These are phyloP conservation scores for Spatholobus suberectus DNA, from an alignment of 306 rosid genomes.

Conservation along the genomic window DNA sequence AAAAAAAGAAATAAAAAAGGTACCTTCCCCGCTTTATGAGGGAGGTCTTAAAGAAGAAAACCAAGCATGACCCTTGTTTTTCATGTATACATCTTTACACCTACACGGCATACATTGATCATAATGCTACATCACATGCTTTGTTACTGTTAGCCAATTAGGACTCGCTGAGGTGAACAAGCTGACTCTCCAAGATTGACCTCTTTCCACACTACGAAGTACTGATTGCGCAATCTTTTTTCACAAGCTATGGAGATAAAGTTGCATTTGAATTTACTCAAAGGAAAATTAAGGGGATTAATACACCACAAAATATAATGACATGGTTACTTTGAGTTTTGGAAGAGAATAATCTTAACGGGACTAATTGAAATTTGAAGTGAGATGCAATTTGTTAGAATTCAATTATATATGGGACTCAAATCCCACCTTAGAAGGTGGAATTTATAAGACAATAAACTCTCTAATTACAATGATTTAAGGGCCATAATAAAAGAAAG, in stretches of 20 bases:
- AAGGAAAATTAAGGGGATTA: not conserved
- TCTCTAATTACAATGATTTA: too few relatives aligned
- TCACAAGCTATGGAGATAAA: not conserved
- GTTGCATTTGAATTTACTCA: not conserved
- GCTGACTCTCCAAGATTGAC: not conserved
- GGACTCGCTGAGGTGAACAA: not conserved
- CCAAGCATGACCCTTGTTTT: constrained; percentile 31
- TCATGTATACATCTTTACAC: constrained; percentile 12
- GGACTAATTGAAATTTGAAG: not conserved
- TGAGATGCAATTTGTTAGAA: not conserved
- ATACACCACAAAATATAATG: not conserved
- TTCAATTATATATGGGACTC: not conserved
- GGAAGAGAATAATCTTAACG: not conserved
- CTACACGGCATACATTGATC: not conserved
- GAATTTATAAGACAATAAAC: too few relatives aligned
- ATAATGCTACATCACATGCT: constrained; percentile 18
- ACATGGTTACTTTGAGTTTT: not conserved
- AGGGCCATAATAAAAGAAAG: too few relatives aligned
- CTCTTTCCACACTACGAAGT: not conserved
- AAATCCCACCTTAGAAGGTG: too few relatives aligned
- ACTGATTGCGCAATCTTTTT: not conserved
- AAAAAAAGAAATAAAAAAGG: not conserved
- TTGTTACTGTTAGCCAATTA: not conserved
- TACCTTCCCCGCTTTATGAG: constrained; percentile 6
- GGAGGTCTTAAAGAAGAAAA: not conserved